These are phyloP conservation scores for Calocera viscosa DNA, from an alignment of 768 basidiomycete species.

Conservation along the genomic window DNA sequence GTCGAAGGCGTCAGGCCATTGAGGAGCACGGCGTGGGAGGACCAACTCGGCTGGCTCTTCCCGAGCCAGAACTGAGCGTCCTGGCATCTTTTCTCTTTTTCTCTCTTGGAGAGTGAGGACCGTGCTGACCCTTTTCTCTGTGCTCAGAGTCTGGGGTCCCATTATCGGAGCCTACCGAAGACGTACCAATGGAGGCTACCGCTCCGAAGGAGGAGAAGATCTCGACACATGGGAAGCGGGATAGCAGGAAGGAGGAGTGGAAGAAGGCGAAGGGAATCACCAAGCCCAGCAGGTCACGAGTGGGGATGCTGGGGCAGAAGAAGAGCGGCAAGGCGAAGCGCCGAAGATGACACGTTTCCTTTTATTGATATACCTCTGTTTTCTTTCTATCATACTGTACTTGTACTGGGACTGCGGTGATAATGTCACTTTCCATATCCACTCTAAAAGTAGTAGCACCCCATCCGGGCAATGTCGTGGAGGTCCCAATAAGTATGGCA, in stretches of 20 bases:
- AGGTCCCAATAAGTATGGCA: neutral
- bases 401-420: neutral
- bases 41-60: neutral
- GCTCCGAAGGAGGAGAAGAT: slow-evolving; percentile 32
- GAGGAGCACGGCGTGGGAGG: neutral
- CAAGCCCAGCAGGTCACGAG: slow-evolving; percentile 32
- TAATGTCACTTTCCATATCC: neutral
- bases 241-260: slow-evolving; percentile 71
- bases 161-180: slow-evolving; percentile 26
- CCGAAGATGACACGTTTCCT: slow-evolving; percentile 30
- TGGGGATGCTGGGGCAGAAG: neutral
- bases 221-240: slow-evolving; percentile 72
- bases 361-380: neutral
- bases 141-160: neutral
- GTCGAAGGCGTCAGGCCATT: neutral
- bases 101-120: slow-evolving; percentile 15
- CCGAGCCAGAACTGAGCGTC: neutral
- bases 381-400: neutral
- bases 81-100: slow-evolving; percentile 13
- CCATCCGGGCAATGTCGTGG: too few relatives aligned
- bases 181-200: slow-evolving; percentile 43
- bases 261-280: slow-evolving; percentile 62
- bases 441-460: neutral
- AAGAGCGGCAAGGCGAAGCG: slow-evolving; percentile 52
- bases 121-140: slow-evolving; percentile 20